Evolutionary conservation across 257 asterid genomes (phyloP).

Genomic region (Jaltomata sinuosa): DNA sequence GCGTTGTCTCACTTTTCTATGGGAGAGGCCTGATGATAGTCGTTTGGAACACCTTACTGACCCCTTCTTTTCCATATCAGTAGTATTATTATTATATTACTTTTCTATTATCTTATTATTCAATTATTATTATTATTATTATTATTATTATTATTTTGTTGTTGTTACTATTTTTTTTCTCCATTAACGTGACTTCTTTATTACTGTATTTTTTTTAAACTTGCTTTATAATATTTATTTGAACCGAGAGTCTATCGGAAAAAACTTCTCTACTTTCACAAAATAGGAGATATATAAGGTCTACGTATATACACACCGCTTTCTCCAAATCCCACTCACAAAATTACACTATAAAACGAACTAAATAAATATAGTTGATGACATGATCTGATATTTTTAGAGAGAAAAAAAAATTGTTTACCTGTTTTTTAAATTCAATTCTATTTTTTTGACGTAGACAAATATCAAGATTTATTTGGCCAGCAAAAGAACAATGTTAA

Average conservation of each 20-base stretch:
- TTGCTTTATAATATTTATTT: not conserved
- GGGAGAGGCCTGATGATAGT: not conserved
- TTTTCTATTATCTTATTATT: no score
- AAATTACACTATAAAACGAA: not conserved
- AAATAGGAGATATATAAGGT: no score
- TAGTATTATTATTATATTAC: no score
- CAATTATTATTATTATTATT: no score
- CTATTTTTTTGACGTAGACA: not conserved
- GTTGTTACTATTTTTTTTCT: not conserved
- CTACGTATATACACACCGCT: no score
- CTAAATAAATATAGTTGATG: not conserved
- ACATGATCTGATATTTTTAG: not conserved
- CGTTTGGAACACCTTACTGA: not conserved
- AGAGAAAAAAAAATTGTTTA: not conserved
- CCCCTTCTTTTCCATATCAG: no score
- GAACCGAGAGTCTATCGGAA: not conserved
- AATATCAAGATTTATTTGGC: not conserved
- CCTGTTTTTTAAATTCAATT: not conserved
- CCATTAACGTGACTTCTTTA: not conserved
- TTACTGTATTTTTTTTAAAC: not conserved
- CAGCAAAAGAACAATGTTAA: not conserved
- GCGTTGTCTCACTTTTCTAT: not conserved
- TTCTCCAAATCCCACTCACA: no score
- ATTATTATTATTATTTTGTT: not conserved
- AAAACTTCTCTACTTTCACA: no score